These are phyloP conservation scores for Candida glaebosa DNA, from an alignment of 805 yeast species.

Conservation along the genomic window DNA sequence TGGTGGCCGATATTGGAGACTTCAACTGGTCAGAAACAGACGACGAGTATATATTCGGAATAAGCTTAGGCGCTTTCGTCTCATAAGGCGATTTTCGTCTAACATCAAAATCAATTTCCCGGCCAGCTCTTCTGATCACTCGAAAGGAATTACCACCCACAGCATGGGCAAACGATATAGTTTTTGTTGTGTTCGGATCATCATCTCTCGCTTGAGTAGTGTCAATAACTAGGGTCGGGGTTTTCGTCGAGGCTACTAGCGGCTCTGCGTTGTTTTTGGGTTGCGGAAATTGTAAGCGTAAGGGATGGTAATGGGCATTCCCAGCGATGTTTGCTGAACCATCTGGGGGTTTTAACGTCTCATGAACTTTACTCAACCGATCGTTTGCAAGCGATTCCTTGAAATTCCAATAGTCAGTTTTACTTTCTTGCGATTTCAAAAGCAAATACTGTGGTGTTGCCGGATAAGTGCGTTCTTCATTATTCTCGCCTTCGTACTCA, in stretches of 20 bases:
- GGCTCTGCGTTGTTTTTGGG: slow-evolving; percentile 4
- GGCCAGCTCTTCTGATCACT: slow-evolving; percentile 60
- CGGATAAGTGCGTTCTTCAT: slow-evolving; percentile 45
- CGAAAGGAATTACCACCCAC: slow-evolving; percentile 47
- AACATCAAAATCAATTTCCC: slow-evolving; percentile 80
- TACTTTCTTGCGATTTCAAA: slow-evolving; percentile 37
- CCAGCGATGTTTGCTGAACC: slow-evolving; percentile 1
- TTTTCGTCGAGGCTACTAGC: slow-evolving; percentile 4
- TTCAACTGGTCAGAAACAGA: slow-evolving; percentile 23
- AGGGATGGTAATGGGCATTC: slow-evolving; percentile 11
- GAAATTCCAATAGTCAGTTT: slow-evolving; percentile 55
- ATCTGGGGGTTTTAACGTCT: background rate
- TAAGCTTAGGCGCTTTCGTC: slow-evolving; percentile 38
- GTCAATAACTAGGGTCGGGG: slow-evolving; percentile 15
- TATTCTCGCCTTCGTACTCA: slow-evolving; percentile 40
- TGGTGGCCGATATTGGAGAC: slow-evolving; percentile 37
- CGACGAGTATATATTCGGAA: slow-evolving; percentile 32
- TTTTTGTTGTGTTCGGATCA: background rate
- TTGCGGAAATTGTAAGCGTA: slow-evolving; percentile 14
- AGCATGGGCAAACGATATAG: background rate
- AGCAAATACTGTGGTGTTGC: slow-evolving; percentile 68
- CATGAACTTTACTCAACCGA: slow-evolving; percentile 15
- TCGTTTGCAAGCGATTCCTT: slow-evolving; percentile 33
- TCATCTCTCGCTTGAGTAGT: slow-evolving; percentile 9
- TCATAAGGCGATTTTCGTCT: slow-evolving; percentile 73